phyloP scores from a whole-genome alignment of 495 filamentous ascomycete species.

The Lasiosphaeriaceae sp. region DNA sequence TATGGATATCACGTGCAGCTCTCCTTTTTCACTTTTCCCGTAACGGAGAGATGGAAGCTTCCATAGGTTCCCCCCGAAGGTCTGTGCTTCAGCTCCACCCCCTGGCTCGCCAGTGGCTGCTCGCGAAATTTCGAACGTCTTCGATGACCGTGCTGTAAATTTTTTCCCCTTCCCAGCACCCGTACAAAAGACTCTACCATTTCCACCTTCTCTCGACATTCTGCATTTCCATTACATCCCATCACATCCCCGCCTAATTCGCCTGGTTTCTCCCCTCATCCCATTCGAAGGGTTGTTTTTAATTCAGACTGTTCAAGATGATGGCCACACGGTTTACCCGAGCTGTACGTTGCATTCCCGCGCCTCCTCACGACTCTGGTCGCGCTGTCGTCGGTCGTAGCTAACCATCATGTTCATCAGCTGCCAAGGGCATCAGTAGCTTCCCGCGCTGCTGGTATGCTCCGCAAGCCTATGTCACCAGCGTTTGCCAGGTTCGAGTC shows the following conservation, averaged over 20 bases:
- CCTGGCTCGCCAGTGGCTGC: constrained; percentile 12
- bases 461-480: constrained; percentile 45
- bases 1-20: too few relatives aligned
- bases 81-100: constrained; percentile 20
- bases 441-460: constrained; percentile 60
- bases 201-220: constrained; percentile 17
- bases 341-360: constrained; percentile 52
- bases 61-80: not conserved
- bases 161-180: constrained; percentile 22
- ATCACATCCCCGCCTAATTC: constrained; percentile 31
- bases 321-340: constrained; percentile 60
- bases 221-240: constrained; percentile 23
- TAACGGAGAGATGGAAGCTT: not conserved
- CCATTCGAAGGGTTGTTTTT: constrained; percentile 25
- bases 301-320: constrained; percentile 53
- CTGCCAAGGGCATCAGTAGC: constrained; percentile 38
- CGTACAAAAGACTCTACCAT: constrained; percentile 19
- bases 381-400: constrained; percentile 12
- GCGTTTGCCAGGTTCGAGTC: constrained; percentile 68
- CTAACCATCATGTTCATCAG: constrained; percentile 36
- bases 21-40: not conserved
- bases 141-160: constrained; percentile 40
- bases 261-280: constrained; percentile 19
- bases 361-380: not conserved
- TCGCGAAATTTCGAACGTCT: constrained; percentile 30